A percentile compares a stretch with the other conserved stretches of the same genome.
phyloP scores from a whole-genome alignment of 73 alveolate species.

The Halteria grandinella region DNA sequence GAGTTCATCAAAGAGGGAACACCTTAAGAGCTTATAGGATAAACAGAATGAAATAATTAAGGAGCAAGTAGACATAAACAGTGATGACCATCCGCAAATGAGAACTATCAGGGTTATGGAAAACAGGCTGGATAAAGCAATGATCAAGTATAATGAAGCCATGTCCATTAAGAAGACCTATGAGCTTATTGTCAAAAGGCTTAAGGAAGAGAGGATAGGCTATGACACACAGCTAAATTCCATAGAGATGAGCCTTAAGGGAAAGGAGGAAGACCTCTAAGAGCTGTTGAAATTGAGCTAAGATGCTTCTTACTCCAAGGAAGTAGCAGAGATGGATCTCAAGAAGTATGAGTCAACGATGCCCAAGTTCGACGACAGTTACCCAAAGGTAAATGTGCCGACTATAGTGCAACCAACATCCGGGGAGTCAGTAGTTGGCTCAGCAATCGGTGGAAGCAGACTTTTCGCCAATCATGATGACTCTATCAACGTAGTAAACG shows the following conservation, averaged over 20 bases:
- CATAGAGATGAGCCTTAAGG: constrained; percentile 34
- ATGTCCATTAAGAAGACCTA: constrained; percentile 86
- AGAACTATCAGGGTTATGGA: constrained; percentile 91
- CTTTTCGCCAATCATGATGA: no score
- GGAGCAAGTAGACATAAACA: constrained; percentile 44
- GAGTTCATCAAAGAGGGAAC: constrained; percentile 33
- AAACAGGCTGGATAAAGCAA: constrained; percentile 85
- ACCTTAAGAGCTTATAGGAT: constrained; percentile 58
- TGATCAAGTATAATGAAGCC: constrained; percentile 92
- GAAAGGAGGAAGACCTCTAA: not conserved
- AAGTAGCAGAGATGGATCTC: no score
- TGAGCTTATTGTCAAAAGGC: constrained; percentile 87
- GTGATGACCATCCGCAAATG: constrained; percentile 92
- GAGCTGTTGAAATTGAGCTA: no score
- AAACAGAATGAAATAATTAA: constrained; percentile 57
- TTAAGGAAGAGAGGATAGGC: constrained; percentile 99
- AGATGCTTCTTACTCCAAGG: no score
- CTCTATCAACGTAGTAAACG: no score
- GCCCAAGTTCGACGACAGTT: no score
- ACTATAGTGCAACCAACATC: no score
- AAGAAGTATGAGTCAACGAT: no score
- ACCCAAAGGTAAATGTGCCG: no score
- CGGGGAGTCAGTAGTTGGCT: no score
- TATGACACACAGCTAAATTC: constrained; percentile 97
- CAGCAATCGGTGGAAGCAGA: no score